These are phyloP conservation scores for Pyrus hybrid DNA, from an alignment of 331 rosid species.

Conservation along the genomic window DNA sequence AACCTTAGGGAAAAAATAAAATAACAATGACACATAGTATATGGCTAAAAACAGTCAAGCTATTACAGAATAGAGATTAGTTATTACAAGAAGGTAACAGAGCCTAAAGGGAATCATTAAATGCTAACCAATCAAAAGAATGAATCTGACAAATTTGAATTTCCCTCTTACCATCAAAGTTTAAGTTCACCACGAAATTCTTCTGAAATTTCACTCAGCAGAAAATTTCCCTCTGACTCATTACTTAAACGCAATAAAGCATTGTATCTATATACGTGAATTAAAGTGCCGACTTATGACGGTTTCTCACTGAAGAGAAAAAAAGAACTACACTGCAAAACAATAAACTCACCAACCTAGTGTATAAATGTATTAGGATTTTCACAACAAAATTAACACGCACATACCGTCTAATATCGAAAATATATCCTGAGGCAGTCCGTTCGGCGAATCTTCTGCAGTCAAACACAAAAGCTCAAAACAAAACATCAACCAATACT, in stretches of 20 bases:
- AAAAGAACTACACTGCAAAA: neutral
- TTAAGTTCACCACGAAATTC: too few relatives aligned
- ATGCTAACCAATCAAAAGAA: neutral
- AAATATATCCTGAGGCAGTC: conserved; percentile 25
- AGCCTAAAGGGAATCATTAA: neutral
- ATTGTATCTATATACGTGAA: neutral
- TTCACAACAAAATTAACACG: conserved; percentile 20
- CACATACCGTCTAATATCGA: conserved; percentile 48
- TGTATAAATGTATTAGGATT: neutral
- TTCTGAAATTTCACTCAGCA: neutral
- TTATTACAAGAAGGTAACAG: neutral
- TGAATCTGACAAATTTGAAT: neutral
- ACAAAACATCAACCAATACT: neutral
- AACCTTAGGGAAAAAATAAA: neutral
- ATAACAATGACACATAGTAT: neutral
- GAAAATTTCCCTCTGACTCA: neutral
- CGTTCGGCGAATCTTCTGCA: conserved; percentile 37
- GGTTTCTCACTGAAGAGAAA: neutral
- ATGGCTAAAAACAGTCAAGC: neutral
- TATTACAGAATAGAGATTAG: neutral
- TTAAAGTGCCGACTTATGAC: neutral
- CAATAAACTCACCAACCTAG: neutral
- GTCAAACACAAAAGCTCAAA: conserved; percentile 4
- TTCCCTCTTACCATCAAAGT: neutral
- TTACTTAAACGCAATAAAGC: neutral